Conservation (phyloP, 768 basidiomycete species). For the Hydnum rufescens region DNA sequence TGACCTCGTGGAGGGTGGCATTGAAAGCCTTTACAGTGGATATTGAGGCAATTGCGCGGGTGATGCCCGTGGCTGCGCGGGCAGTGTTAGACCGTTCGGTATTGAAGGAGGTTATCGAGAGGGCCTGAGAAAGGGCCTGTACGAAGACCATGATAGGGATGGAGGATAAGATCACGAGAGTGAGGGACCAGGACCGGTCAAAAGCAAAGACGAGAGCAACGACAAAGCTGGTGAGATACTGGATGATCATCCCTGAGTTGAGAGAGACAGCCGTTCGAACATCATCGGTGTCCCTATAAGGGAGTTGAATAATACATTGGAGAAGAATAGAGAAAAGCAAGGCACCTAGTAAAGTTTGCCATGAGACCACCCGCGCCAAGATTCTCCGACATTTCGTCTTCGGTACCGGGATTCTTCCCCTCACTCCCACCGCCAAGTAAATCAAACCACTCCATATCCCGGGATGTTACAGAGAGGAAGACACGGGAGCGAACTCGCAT, state of each 20-base stretch:
- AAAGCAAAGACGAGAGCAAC: constrained; percentile 72
- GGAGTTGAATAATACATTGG: constrained; percentile 1
- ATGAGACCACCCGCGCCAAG: constrained; percentile 78
- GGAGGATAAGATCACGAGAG: constrained; percentile 80
- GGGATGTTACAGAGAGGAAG: constrained; percentile 42
- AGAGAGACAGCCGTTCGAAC: constrained; percentile 71
- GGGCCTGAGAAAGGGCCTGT: constrained; percentile 50
- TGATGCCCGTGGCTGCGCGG: constrained; percentile 56
- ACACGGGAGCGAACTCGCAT: constrained; percentile 45
- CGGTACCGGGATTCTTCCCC: constrained; percentile 20
- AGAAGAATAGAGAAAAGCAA: too few relatives aligned
- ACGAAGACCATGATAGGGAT: constrained; percentile 66
- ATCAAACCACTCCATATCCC: constrained; percentile 87
- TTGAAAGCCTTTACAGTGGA: constrained; percentile 48
- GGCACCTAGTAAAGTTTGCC: constrained; percentile 74
- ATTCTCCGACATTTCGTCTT: constrained; percentile 24
- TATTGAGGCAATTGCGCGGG: constrained; percentile 58
- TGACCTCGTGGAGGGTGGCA: constrained; percentile 17
- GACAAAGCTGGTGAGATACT: constrained; percentile 61
- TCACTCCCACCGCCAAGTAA: constrained; percentile 34
- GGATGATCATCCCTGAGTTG: constrained; percentile 55
- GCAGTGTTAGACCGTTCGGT: constrained; percentile 47
- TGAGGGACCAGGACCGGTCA: constrained; percentile 55
- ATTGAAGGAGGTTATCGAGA: constrained; percentile 46
- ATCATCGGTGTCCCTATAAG: constrained; percentile 76